Evolutionary conservation across 2,329 filamentous ascomycete genomes (phyloP), one percentile per base, ranked within the genome.

Genomic region (Canariomyces notabilis): DNA sequence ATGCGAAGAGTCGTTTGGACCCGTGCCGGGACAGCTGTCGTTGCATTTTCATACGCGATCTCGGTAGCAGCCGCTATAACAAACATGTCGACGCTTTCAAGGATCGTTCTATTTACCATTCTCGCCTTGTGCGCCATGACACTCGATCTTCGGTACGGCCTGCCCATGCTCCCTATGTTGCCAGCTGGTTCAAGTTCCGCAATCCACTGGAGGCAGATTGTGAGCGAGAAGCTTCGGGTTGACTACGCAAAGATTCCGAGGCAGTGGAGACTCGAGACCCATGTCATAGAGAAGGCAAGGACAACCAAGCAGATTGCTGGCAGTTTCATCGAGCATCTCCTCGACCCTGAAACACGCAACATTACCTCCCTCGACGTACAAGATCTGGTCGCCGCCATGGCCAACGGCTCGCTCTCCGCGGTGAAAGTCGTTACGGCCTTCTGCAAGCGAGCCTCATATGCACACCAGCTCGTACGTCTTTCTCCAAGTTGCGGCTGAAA

Each of bases 401-500:
- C 18, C 11, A 35, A 36, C 1, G 60, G 64, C 5, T 59, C 56
- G 18, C 56, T 70, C 38, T 67, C 61, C 7, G 63, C 68, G 0
- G 60, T 67, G 0, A 68, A 76, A 14, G 76, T 80, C 1, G 65
- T 69, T 1, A 64, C 60, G 12, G 79, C 77, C 0, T 84, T 77
- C 57, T 76, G 73, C 61, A 79, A 78, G 60, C 61, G 72, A 11
- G 73, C 74, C 2, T 67, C 70, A 2, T 66, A 75, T 3, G 79
- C 80, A 1, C 79, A 83, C 45, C 80, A 83, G 56, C 62, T 80
- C 16, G 75, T 77, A 56, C 40, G 59, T 56, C 37, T 42, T 26
- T 16, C 22, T 5, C 21, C 21, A 6, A 40, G 26, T 5, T 23
- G 8, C 6, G n/a, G n/a, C n/a, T n/a, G n/a, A n/a, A n/a, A n/a